Percentiles rank a stretch among this genome's conserved stretches.
Evolutionary conservation across 2,329 filamentous ascomycete species (phyloP).

Genomic region (Pseudogymnoascus pannorum): DNA sequence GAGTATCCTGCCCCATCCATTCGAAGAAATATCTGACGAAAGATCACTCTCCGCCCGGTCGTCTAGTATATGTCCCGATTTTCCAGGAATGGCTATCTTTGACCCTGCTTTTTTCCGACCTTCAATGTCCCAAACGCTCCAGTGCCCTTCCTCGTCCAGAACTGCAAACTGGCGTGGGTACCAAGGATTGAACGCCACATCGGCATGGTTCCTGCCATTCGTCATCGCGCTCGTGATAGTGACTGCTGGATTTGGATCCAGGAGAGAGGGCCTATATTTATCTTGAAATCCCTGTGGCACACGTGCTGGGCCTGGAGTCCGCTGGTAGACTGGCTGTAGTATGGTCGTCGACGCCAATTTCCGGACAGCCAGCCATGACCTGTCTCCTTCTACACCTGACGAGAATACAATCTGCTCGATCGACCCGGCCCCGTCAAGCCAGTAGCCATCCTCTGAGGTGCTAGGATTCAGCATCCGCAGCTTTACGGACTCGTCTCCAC

Average conservation of each 20-base stretch:
- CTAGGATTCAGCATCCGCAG: conserved; percentile 19
- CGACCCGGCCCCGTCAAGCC: conserved; percentile 31
- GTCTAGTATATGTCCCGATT: conserved; percentile 22
- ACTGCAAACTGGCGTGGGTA: conserved; percentile 55
- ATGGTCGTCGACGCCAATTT: conserved; percentile 35
- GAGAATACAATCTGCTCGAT: conserved; percentile 43
- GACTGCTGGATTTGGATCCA: conserved; percentile 49
- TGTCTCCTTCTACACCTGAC: conserved; percentile 29
- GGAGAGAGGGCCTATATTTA: conserved; percentile 36
- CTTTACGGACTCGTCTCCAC: conserved; percentile 16
- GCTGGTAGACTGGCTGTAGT: conserved; percentile 29
- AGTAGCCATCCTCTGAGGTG: conserved; percentile 22
- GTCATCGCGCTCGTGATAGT: conserved; percentile 45
- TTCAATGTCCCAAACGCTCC: conserved; percentile 57
- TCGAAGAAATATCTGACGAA: conserved; percentile 14
- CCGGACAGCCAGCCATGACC: conserved; percentile 40
- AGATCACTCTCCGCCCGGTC: conserved; percentile 12
- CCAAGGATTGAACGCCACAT: conserved; percentile 59
- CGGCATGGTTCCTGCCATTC: conserved; percentile 48
- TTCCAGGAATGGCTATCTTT: conserved; percentile 16
- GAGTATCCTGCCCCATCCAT: conserved; percentile 42
- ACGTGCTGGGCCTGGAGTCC: neutral
- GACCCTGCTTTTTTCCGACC: conserved; percentile 14
- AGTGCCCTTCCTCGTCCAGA: conserved; percentile 57
- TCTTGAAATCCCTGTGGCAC: conserved; percentile 10